Conservation (phyloP, 768 basidiomycete species). For the Boletus fagicola region DNA sequence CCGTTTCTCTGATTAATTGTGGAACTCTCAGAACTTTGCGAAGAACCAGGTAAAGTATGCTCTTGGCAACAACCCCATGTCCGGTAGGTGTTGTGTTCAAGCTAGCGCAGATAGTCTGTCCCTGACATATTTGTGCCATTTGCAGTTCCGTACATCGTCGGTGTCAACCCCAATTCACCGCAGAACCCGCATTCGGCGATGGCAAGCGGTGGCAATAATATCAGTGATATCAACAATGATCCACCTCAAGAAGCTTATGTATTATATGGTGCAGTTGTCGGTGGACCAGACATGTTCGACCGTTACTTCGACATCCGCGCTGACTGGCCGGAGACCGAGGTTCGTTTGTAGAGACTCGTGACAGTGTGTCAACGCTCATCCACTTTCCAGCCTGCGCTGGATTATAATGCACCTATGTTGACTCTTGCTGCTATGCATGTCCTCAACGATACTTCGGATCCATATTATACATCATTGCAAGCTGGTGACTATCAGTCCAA, state of each 20-base stretch:
- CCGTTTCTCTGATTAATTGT: slow-evolving; percentile 4
- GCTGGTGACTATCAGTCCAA: slow-evolving; percentile 63
- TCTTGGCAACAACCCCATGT: slow-evolving; percentile 89
- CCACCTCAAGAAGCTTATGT: slow-evolving; percentile 73
- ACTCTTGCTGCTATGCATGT: slow-evolving; percentile 78
- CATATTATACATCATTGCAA: slow-evolving; percentile 71
- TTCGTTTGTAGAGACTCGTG: slow-evolving; percentile 25
- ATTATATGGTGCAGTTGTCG: slow-evolving; percentile 85
- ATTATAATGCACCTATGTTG: slow-evolving; percentile 90
- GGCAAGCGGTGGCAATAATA: slow-evolving; percentile 79
- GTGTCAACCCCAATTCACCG: slow-evolving; percentile 87
- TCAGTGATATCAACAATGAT: slow-evolving; percentile 64
- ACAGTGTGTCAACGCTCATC: slow-evolving; percentile 10
- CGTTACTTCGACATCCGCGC: slow-evolving; percentile 81
- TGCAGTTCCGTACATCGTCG: slow-evolving; percentile 67
- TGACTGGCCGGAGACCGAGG: slow-evolving; percentile 90
- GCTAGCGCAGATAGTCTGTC: not conserved
- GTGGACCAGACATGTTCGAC: slow-evolving; percentile 78
- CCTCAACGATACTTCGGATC: slow-evolving; percentile 65
- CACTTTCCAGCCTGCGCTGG: slow-evolving; percentile 61
- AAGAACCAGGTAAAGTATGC: slow-evolving; percentile 76
- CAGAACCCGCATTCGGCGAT: slow-evolving; percentile 87
- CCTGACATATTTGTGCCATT: not conserved
- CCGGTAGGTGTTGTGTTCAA: slow-evolving; percentile 43
- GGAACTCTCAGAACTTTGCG: slow-evolving; percentile 57